These are phyloP conservation scores for Ceratobasidium sp. DNA, from an alignment of 1,284 basidiomycete species.

Conservation along the genomic window DNA sequence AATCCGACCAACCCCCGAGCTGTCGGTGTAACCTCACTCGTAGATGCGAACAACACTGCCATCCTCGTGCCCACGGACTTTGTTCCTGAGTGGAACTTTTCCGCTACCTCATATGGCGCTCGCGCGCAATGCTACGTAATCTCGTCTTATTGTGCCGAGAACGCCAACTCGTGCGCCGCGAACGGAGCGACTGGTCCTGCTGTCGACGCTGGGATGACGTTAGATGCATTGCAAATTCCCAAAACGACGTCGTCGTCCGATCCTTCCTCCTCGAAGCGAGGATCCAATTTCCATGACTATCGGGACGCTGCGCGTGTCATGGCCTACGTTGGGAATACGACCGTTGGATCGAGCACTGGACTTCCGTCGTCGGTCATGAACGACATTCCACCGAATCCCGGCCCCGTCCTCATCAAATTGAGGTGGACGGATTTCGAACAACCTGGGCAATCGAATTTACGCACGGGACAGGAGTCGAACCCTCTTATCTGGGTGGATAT, in stretches of 20 bases:
- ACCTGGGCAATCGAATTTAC: too few relatives aligned
- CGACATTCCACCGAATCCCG: constrained; percentile 17
- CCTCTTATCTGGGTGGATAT: not conserved
- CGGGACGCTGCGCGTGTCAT: constrained; percentile 9
- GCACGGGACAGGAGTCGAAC: not conserved
- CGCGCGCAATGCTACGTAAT: constrained; percentile 8
- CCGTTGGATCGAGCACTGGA: constrained; percentile 26
- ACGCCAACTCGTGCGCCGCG: not conserved
- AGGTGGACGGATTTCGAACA: constrained; percentile 33
- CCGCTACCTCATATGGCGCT: constrained; percentile 28
- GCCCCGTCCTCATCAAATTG: constrained; percentile 22
- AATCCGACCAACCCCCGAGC: constrained; percentile 13
- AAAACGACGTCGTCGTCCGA: not conserved
- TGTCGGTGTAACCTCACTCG: constrained; percentile 15
- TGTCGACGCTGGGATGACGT: constrained; percentile 8
- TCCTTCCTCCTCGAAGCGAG: not conserved
- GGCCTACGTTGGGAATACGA: constrained; percentile 31
- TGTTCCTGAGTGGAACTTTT: constrained; percentile 36
- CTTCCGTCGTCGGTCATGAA: constrained; percentile 4
- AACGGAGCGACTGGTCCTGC: not conserved
- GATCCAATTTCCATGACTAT: not conserved
- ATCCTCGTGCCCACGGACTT: constrained; percentile 26
- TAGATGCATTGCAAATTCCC: not conserved
- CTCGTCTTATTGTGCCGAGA: too few relatives aligned
- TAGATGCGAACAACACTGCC: constrained; percentile 19